A percentile compares a stretch with the other conserved stretches of the same genome.
These are phyloP conservation scores for Sugiyamaella japonica DNA, from an alignment of 1,139 yeast species.

Conservation along the genomic window DNA sequence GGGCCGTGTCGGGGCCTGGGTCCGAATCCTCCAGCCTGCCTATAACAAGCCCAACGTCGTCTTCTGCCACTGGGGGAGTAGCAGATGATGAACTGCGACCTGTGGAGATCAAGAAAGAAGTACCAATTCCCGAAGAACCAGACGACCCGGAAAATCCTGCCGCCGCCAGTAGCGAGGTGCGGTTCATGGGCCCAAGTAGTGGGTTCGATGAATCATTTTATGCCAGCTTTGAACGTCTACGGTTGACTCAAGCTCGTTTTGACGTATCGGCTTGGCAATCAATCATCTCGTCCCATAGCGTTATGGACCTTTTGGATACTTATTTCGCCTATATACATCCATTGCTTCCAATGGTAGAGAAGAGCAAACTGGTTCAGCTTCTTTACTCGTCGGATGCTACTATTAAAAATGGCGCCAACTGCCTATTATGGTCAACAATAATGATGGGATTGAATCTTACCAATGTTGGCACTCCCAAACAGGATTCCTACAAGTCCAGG, in stretches of 20 bases:
- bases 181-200: constrained; percentile 25
- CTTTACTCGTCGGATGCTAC: constrained; percentile 21
- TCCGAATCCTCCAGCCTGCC: no score
- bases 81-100: neutral
- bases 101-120: constrained; percentile 2
- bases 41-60: neutral
- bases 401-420: constrained; percentile 18
- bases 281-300: constrained; percentile 21
- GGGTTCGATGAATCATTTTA: constrained; percentile 26
- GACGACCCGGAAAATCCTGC: constrained; percentile 14
- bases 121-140: constrained; percentile 1
- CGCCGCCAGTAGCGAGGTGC: constrained; percentile 19
- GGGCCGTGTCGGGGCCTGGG: no score
- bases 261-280: constrained; percentile 23
- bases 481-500: constrained; percentile 20
- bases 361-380: constrained; percentile 20
- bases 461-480: constrained; percentile 16
- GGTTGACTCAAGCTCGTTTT: constrained; percentile 23
- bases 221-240: constrained; percentile 23
- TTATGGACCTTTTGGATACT: constrained; percentile 24
- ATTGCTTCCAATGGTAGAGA: constrained; percentile 27
- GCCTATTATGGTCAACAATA: constrained; percentile 26
- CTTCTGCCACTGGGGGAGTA: neutral
- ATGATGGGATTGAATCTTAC: constrained; percentile 23
- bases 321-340: constrained; percentile 26